phyloP scores from a whole-genome alignment of 805 yeast species.

The Kuraishia hungarica region DNA sequence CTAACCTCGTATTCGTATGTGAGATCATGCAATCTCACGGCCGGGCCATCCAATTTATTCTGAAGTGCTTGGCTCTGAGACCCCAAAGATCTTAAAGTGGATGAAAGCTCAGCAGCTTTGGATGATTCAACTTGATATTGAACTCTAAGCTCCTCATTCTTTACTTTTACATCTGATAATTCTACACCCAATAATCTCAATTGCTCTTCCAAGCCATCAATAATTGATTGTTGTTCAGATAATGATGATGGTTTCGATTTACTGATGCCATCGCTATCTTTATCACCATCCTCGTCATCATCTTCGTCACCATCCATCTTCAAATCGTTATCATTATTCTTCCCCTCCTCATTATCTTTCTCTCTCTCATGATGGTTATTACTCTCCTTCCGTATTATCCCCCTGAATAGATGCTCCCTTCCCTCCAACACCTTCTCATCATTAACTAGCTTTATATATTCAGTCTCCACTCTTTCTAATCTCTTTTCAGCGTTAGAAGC shows the following conservation, averaged over 20 bases:
- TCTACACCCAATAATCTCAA: constrained; percentile 7
- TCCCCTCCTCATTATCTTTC: not conserved
- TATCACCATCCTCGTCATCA: too few relatives aligned
- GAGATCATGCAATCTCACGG: constrained; percentile 16
- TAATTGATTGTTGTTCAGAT: constrained; percentile 6
- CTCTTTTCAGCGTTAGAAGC: constrained; percentile 20
- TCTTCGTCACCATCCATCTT: too few relatives aligned
- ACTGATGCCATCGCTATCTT: too few relatives aligned
- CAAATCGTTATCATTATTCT: not conserved
- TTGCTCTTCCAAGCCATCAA: constrained; percentile 8
- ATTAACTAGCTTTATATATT: constrained; percentile 14
- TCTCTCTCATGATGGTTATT: too few relatives aligned
- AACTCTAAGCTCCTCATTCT: constrained; percentile 25
- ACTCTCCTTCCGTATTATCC: not conserved
- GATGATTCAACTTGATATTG: constrained; percentile 38
- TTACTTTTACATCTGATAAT: constrained; percentile 9
- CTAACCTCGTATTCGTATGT: constrained; percentile 10
- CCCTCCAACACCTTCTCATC: constrained; percentile 8
- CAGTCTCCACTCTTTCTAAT: constrained; percentile 22
- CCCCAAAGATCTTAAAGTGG: constrained; percentile 15
- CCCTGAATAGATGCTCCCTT: constrained; percentile 1
- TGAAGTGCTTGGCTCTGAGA: constrained; percentile 16
- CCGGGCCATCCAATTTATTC: constrained; percentile 25
- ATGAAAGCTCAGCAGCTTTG: constrained; percentile 36
- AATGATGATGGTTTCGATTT: not conserved